Conservation (phyloP, 768 basidiomycete genomes). For the Cystofilobasidium capitatum region DNA sequence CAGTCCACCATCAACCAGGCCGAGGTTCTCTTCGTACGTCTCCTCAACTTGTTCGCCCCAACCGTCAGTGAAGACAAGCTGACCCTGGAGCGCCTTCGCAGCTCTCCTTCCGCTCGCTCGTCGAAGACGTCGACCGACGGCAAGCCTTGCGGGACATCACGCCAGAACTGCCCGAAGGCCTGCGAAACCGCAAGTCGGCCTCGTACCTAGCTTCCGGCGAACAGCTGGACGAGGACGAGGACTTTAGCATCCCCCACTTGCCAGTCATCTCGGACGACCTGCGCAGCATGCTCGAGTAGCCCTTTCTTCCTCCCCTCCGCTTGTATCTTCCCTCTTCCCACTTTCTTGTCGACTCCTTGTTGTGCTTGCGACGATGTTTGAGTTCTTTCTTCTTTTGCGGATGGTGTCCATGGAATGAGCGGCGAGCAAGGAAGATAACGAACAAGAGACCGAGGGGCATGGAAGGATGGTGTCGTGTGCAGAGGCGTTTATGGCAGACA, state of each 20-base stretch:
- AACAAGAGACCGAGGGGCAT: too few relatives aligned
- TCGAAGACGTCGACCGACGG: slow-evolving; percentile 72
- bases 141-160: slow-evolving; percentile 10
- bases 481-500: too few relatives aligned
- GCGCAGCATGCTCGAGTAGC: slow-evolving; percentile 8
- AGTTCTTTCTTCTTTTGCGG: neutral
- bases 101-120: slow-evolving; percentile 74
- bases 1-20: slow-evolving; percentile 90
- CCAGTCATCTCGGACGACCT: slow-evolving; percentile 21
- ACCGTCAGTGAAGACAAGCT: neutral
- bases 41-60: neutral
- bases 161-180: neutral
- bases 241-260: slow-evolving; percentile 18
- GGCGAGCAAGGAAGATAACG: too few relatives aligned
- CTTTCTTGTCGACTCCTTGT: neutral
- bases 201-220: neutral
- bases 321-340: neutral
- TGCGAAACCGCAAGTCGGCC: neutral
- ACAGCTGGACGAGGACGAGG: slow-evolving; percentile 9
- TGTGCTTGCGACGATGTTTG: neutral
- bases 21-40: slow-evolving; percentile 67
- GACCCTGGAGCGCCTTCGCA: neutral
- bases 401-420: too few relatives aligned
- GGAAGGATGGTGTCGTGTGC: too few relatives aligned
- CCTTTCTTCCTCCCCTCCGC: neutral